Evolutionary conservation across 306 rosid genomes (phyloP).

Genomic region (Purshia tridentata): DNA sequence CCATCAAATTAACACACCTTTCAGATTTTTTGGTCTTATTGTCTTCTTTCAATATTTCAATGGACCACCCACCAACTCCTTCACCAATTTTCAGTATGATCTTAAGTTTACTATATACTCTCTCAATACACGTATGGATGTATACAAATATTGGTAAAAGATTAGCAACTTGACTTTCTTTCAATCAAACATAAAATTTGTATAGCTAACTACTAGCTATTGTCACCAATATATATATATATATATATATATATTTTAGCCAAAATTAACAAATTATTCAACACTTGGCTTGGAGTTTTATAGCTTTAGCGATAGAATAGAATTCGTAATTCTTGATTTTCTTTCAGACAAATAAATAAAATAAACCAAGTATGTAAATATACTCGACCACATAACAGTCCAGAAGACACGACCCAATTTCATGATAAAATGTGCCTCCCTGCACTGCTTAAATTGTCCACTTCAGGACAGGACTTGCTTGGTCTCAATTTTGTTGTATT

Average conservation of each 20-base stretch:
- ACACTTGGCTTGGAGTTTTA: too few species aligned
- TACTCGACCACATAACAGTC: constrained; percentile 2
- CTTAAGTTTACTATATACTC: background rate
- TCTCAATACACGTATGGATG: too few species aligned
- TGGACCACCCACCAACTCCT: background rate
- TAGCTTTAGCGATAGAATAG: background rate
- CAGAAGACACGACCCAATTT: constrained; percentile 12
- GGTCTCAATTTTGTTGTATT: background rate
- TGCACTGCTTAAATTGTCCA: constrained; percentile 4
- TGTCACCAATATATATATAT: too few species aligned
- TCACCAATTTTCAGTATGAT: background rate
- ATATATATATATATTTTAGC: too few species aligned
- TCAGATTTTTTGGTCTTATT: background rate
- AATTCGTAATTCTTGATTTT: too few species aligned
- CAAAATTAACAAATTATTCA: too few species aligned
- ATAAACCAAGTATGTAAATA: background rate
- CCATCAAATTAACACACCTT: background rate
- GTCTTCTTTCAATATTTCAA: background rate
- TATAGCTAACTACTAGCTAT: too few species aligned
- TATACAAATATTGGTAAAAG: background rate
- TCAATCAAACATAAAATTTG: background rate
- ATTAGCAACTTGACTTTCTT: background rate
- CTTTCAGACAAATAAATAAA: too few species aligned
- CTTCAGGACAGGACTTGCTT: constrained; percentile 17
- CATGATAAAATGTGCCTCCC: constrained; percentile 14